phyloP scores from a whole-genome alignment of 2,329 filamentous ascomycete species.

The Phoma sp. region DNA sequence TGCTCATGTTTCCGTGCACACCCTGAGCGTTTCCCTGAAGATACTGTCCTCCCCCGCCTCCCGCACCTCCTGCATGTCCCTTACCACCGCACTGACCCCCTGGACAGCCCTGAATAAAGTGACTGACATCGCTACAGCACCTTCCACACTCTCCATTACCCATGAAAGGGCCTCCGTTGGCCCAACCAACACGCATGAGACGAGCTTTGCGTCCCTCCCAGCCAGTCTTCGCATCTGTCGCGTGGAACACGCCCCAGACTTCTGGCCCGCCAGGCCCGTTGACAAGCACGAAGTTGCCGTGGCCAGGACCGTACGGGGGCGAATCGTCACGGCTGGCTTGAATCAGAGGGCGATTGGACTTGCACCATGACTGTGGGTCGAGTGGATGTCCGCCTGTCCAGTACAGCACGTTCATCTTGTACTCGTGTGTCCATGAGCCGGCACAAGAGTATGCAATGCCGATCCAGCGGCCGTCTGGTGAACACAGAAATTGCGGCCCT shows the following conservation, averaged over 20 bases:
- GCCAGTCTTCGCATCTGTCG: conserved; percentile 53
- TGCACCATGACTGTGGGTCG: conserved; percentile 46
- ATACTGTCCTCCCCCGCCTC: conserved; percentile 21
- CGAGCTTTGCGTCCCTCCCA: conserved; percentile 54
- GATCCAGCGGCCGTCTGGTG: conserved; percentile 47
- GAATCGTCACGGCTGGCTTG: conserved; percentile 40
- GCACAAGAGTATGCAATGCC: conserved; percentile 56
- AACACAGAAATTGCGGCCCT: conserved; percentile 49
- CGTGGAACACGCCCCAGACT: conserved; percentile 54
- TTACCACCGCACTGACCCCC: conserved; percentile 34
- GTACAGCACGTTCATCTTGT: conserved; percentile 55
- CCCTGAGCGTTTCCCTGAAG: conserved; percentile 20
- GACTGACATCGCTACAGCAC: conserved; percentile 40
- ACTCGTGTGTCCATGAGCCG: conserved; percentile 55
- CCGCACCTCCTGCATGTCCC: conserved; percentile 29
- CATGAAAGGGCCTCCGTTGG: conserved; percentile 50
- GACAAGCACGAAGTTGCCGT: conserved; percentile 53
- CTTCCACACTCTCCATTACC: conserved; percentile 48
- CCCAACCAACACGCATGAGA: conserved; percentile 52
- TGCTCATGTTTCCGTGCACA: conserved; percentile 20
- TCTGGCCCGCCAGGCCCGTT: conserved; percentile 44
- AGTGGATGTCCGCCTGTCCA: conserved; percentile 52
- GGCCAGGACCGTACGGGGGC: conserved; percentile 54
- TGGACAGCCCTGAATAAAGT: conserved; percentile 40
- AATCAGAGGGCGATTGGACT: conserved; percentile 49